A percentile compares a stretch with the other conserved stretches of the same genome.
These are phyloP conservation scores for Peronosclerospora sorghi DNA, from an alignment of 352 stramenopile genomes.

Conservation along the genomic window DNA sequence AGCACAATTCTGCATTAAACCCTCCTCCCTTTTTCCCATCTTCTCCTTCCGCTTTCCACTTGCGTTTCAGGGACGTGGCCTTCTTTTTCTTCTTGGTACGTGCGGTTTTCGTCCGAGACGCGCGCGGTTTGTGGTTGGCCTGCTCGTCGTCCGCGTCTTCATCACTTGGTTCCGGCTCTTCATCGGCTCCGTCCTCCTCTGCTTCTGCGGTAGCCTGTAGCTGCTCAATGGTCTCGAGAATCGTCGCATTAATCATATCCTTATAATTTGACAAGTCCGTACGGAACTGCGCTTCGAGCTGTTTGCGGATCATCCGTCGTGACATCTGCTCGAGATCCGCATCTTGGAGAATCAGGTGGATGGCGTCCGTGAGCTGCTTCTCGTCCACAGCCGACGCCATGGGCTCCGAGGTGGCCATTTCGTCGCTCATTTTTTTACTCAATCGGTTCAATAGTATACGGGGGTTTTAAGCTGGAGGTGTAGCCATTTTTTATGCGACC, in stretches of 20 bases:
- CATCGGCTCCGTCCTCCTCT: slow-evolving; percentile 24
- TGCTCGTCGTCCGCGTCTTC: slow-evolving; percentile 32
- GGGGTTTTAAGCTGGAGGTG: too few species aligned
- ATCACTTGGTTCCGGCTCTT: slow-evolving; percentile 38
- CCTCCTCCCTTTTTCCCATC: slow-evolving; percentile 31
- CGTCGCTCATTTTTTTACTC: too few species aligned
- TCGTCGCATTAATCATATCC: slow-evolving; percentile 74
- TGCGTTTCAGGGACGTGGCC: slow-evolving; percentile 38
- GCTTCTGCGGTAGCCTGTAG: slow-evolving; percentile 60
- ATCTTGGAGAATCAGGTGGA: slow-evolving; percentile 66
- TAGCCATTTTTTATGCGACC: too few species aligned
- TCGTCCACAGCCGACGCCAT: slow-evolving; percentile 39
- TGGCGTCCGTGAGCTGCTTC: slow-evolving; percentile 50
- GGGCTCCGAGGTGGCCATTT: slow-evolving; percentile 4
- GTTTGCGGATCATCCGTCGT: slow-evolving; percentile 80
- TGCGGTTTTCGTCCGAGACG: slow-evolving; percentile 24
- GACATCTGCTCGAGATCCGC: slow-evolving; percentile 80
- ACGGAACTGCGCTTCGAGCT: slow-evolving; percentile 70
- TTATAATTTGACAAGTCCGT: slow-evolving; percentile 73
- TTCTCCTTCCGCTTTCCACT: slow-evolving; percentile 25
- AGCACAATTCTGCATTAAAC: slow-evolving; percentile 67
- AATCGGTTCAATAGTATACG: too few species aligned
- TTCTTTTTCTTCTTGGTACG: slow-evolving; percentile 38
- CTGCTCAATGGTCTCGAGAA: slow-evolving; percentile 72
- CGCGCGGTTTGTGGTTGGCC: slow-evolving; percentile 13